These are phyloP conservation scores for Mitragyna speciosa DNA, from an alignment of 257 asterid genomes.

Conservation along the genomic window DNA sequence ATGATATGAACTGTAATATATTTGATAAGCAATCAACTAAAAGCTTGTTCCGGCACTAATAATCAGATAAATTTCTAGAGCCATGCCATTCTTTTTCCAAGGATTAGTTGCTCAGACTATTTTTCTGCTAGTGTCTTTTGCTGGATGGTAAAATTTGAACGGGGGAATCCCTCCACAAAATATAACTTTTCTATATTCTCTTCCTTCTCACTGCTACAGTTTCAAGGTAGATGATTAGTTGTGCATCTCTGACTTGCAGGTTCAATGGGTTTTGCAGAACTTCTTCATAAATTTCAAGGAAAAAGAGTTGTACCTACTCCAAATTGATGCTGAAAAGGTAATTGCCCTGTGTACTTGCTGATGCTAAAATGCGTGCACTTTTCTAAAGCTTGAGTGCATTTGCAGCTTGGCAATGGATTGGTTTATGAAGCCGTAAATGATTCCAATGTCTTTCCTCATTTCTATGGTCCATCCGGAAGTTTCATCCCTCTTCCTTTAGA, in stretches of 20 bases:
- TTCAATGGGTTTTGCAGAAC: conserved; percentile 57
- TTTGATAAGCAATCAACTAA: too few relatives aligned
- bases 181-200: neutral
- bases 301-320: conserved; percentile 64
- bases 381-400: neutral
- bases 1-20: too few relatives aligned
- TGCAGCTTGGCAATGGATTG: conserved; percentile 83
- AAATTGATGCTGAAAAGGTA: conserved; percentile 70
- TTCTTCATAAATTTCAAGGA: conserved; percentile 52
- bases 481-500: conserved; percentile 71
- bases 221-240: neutral
- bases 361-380: neutral
- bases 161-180: neutral
- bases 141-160: too few relatives aligned
- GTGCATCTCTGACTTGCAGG: conserved; percentile 46
- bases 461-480: conserved; percentile 83
- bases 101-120: neutral
- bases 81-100: neutral
- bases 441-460: conserved; percentile 66
- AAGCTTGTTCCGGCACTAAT: too few relatives aligned
- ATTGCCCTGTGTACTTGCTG: neutral
- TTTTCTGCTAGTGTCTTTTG: too few relatives aligned
- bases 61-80: neutral
- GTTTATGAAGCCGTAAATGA: conserved; percentile 69
- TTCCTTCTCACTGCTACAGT: neutral